Base-by-base conservation (phyloP, 1,284 basidiomycete genomes). In the Fomitopsis betulina region DNA sequence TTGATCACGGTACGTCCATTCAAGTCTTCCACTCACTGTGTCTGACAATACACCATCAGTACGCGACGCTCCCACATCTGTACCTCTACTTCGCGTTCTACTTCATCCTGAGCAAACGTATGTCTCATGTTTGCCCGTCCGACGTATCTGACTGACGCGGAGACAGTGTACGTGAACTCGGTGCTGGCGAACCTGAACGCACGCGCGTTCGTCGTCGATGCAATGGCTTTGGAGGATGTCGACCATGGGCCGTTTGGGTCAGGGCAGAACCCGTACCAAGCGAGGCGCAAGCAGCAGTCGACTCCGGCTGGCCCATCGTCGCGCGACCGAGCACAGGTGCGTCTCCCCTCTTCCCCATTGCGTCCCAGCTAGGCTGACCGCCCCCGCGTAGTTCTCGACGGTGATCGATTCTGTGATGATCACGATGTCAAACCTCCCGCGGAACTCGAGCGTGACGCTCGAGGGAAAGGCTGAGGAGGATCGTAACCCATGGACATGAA, bases 71-170 rank as follows among this genome's bases (percentile, higher is more conserved):
- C 17, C 62, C 63, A n/a, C 23, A 51, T 37, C 62, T 61, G 56
- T 65, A 62, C 53, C 55, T 63, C 53, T 67, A 67, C 56, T 63
- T 67, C 40, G 62, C 62, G 1, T 65, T 67, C 58, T 67, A 63
- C 57, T 67, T 67, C 50, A 52, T 62, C 5, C 60, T 65, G 40
- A 63, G 65, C 57, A 65, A 67, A 40, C 56, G 65, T 66, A 38
- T n/a, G 65, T 62, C 0, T 38, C 38, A 9, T 35, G 15, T 45
- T 42, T 23, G n/a, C 2, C 19, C 21, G n/a, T 38, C 10, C 47
- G 10, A 32, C 33, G 12, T 30, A 8, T 1, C 13, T 42, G 35
- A 37, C 13, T 42, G 35, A 37, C 45, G 23, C 2, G 12, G 10
- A 17, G 8, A 9, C 25, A 60, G 59, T 60, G 33, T 60, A 60